A percentile compares a stretch with the other conserved stretches of the same genome.
These are phyloP conservation scores for Scortechinia acanthostroma DNA, from an alignment of 2,329 filamentous ascomycete genomes.

Conservation along the genomic window DNA sequence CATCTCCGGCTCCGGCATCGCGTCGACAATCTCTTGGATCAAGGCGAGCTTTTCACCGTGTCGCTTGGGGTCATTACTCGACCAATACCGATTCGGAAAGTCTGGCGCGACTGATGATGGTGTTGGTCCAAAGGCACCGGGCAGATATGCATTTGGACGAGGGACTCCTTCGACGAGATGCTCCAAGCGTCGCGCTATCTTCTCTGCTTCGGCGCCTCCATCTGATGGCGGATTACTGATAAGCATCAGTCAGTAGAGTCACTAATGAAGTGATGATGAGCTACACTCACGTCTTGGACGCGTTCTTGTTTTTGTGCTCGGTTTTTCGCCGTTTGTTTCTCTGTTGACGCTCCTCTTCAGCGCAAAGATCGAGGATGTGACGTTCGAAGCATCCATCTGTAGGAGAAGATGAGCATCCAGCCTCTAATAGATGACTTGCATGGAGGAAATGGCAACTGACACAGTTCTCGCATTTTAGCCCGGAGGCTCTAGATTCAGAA, in stretches of 20 bases:
- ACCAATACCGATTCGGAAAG: not conserved
- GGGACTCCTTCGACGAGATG: not conserved
- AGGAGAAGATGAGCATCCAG: not conserved
- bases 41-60: not conserved
- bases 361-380: not conserved
- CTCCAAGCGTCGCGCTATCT: not conserved
- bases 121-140: not conserved
- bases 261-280: no score
- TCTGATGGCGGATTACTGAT: no score
- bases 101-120: not conserved
- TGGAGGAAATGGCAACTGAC: not conserved
- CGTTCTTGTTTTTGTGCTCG: no score
- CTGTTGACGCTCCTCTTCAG: not conserved
- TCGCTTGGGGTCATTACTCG: not conserved
- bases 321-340: not conserved
- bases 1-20: conserved; percentile 2
- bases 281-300: no score
- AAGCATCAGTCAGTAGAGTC: no score
- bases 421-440: not conserved
- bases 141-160: not conserved
- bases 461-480: conserved; percentile 7
- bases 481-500: conserved; percentile 7
- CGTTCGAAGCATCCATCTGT: not conserved
- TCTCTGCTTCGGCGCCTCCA: not conserved
- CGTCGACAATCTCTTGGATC: not conserved